Evolutionary conservation across 805 yeast genomes (phyloP).

Genomic region (Candida boidinii): DNA sequence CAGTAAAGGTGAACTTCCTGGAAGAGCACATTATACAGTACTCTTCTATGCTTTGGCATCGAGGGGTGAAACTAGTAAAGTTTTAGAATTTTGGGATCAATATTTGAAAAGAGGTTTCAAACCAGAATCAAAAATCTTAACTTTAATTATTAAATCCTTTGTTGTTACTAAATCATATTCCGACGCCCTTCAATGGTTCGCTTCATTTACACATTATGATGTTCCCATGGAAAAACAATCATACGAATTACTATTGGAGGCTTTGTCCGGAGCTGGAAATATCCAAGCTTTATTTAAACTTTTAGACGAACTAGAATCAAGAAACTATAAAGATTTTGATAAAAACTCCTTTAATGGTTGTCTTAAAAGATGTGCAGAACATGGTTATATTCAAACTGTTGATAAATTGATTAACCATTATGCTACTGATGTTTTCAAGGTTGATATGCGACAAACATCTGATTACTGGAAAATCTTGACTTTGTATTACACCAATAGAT

Average conservation of each 20-base stretch:
- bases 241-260: conserved; percentile 25
- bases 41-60: conserved; percentile 57
- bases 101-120: conserved; percentile 34
- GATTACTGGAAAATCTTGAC: conserved; percentile 17
- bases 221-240: conserved; percentile 20
- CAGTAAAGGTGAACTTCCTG: conserved; percentile 46
- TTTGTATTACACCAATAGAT: conserved; percentile 16
- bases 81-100: conserved; percentile 14
- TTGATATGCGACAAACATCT: no score
- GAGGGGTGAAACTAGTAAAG: conserved; percentile 36
- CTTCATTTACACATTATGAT: conserved; percentile 23
- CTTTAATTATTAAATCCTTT: conserved; percentile 36
- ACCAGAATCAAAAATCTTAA: conserved; percentile 36
- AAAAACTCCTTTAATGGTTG: conserved; percentile 13
- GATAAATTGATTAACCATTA: no score
- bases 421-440: no score
- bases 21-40: conserved; percentile 53
- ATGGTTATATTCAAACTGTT: no score
- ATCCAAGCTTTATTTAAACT: conserved; percentile 24
- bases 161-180: conserved; percentile 27
- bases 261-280: conserved; percentile 29
- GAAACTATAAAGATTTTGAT: conserved; percentile 10
- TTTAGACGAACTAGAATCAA: conserved; percentile 17
- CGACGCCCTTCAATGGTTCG: conserved; percentile 28
- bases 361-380: no score